phyloP scores from a whole-genome alignment of 2,329 filamentous ascomycete genomes.

The Exophiala spinifera region DNA sequence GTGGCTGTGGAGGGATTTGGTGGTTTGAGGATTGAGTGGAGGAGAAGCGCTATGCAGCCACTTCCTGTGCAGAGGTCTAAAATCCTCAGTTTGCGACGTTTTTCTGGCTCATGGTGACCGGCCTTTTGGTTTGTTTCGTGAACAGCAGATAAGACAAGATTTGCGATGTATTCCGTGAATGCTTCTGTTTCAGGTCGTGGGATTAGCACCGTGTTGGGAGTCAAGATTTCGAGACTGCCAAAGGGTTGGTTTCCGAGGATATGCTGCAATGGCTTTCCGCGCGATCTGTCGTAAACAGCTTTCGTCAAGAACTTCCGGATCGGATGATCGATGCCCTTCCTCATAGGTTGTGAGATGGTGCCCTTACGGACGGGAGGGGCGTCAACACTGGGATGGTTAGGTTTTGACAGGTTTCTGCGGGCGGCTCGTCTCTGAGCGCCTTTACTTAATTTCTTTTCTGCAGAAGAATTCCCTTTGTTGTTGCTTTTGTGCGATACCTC shows the following conservation, averaged over 20 bases:
- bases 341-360: background rate
- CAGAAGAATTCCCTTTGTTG: no score
- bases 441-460: no score
- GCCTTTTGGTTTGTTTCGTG: background rate
- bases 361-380: background rate
- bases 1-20: background rate
- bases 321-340: background rate
- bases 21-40: constrained; percentile 59
- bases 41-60: constrained; percentile 80
- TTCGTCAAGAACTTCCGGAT: background rate
- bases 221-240: constrained; percentile 74
- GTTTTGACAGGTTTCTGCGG: no score
- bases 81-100: constrained; percentile 51
- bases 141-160: constrained; percentile 5
- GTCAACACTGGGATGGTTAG: background rate
- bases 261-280: constrained; percentile 83
- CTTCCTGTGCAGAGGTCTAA: constrained; percentile 88
- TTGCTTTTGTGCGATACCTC: background rate
- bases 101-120: background rate
- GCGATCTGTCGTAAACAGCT: constrained; percentile 45
- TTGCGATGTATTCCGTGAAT: constrained; percentile 22
- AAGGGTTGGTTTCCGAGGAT: constrained; percentile 86
- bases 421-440: no score
- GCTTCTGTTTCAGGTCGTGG: constrained; percentile 57
- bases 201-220: constrained; percentile 75